Base-by-base conservation (phyloP, 495 filamentous ascomycete genomes). In the Echria macrotheca region DNA sequence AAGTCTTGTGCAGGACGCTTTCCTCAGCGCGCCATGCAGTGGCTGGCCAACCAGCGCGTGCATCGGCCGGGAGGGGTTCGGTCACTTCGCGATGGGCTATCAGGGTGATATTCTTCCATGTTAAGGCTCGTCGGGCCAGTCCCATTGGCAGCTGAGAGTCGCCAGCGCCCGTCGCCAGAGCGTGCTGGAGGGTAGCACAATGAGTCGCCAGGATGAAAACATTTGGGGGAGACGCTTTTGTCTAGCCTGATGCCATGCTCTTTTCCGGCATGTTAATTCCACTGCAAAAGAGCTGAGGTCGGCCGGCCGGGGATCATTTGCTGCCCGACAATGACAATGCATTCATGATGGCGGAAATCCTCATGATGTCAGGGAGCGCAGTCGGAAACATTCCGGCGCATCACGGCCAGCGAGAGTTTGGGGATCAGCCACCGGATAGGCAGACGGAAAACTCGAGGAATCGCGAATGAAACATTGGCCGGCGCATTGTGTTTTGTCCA, bases 11-110 rank as follows among this genome's bases (percentile, higher is more conserved):
- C 24, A 46, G 43, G 19, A 46, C 39, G 39, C 17, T 44, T 32
- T 44, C 25, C 26, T 31, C 25, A 32, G 25, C 24, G 26, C 21
- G 42, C n/a, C 24, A 11, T 25, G 25, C 42, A 31, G 24, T 4
- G 15, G 15, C 38, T 38, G 44, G 35, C 51, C 44, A 53, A 53
- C 51, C 44, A 49, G 28, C 22, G 26, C 51, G 21, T 52, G 49
- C 41, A 28, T 36, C 38, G 24, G 51, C 35, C 22, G 43, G 42
- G 38, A 31, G 43, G 50, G 32, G 29, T 53, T 48, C 43, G 51
- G 28, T 43, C 42, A 41, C 43, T 31, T 50, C 41, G 15, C 18
- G 28, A 47, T 33, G 31, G n/a, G 8, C 12, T 38, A 23, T 8
- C 44, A 32, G 39, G 37, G 38, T 24, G 37, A 50, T 50, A 50